Conservation (phyloP, 2,329 filamentous ascomycete genomes). For the Penicillium sp. region DNA sequence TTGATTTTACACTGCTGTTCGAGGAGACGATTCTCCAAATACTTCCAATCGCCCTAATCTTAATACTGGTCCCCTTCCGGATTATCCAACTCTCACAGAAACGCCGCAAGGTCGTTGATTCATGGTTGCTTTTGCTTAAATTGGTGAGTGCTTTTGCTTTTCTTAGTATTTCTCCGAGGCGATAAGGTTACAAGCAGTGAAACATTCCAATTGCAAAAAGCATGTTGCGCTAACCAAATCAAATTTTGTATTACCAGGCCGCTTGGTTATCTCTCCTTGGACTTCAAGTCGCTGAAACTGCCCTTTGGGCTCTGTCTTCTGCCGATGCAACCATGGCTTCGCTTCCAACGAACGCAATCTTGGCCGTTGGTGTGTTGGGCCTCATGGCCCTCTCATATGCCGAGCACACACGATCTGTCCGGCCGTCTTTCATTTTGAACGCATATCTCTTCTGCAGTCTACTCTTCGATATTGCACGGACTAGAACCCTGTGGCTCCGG, state of each 20-base stretch:
- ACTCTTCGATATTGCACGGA: constrained; percentile 48
- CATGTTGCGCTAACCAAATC: not conserved
- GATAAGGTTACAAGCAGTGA: not conserved
- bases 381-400: constrained; percentile 46
- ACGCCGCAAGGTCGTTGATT: constrained; percentile 36
- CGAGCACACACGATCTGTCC: constrained; percentile 48
- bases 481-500: constrained; percentile 47
- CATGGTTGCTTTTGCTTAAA: constrained; percentile 32
- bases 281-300: constrained; percentile 39
- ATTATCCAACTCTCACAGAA: constrained; percentile 37
- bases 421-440: constrained; percentile 50
- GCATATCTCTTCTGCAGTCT: constrained; percentile 48
- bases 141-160: constrained; percentile 30
- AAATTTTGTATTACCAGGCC: constrained; percentile 17
- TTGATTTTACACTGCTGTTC: constrained; percentile 50
- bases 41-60: constrained; percentile 37
- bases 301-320: constrained; percentile 36
- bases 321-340: constrained; percentile 35
- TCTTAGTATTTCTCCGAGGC: not conserved
- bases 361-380: constrained; percentile 27
- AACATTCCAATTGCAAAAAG: not conserved
- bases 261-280: constrained; percentile 33
- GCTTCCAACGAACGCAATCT: constrained; percentile 33
- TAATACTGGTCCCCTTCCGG: constrained; percentile 36
- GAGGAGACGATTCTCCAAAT: constrained; percentile 44